phyloP scores from a whole-genome alignment of 106 monocot species.

The Platanthera zijinensis region DNA sequence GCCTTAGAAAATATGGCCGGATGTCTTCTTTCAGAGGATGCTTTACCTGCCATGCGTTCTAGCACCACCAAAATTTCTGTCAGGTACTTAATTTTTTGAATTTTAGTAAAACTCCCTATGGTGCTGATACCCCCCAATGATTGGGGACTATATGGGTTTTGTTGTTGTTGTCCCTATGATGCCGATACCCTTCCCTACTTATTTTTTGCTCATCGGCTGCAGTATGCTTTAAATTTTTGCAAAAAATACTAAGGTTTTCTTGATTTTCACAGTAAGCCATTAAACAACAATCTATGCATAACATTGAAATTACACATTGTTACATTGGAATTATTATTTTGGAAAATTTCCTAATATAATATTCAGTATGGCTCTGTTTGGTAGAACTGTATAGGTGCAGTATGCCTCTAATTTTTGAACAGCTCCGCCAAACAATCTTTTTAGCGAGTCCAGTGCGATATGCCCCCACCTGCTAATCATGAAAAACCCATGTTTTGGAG shows the following conservation, averaged over 20 bases:
- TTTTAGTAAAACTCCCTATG: not conserved
- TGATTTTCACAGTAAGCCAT: not conserved
- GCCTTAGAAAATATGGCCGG: constrained; percentile 25
- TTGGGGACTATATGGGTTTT: too few species aligned
- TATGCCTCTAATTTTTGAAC: too few species aligned
- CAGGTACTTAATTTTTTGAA: not conserved
- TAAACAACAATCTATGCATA: not conserved
- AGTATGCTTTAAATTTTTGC: not conserved
- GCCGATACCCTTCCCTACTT: not conserved
- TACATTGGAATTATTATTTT: too few species aligned
- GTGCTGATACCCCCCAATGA: too few species aligned
- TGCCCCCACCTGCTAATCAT: too few species aligned
- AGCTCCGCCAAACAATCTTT: too few species aligned
- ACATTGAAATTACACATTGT: not conserved
- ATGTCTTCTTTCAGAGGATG: constrained; percentile 38
- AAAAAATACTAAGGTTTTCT: not conserved
- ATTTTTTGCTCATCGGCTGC: not conserved
- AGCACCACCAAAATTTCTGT: constrained; percentile 4
- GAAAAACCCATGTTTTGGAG: too few species aligned
- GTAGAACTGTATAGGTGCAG: too few species aligned
- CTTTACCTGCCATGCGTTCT: constrained; percentile 57
- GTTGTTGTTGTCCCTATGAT: too few species aligned
- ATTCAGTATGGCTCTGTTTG: too few species aligned
- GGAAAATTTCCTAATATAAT: too few species aligned
- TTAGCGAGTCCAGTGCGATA: too few species aligned